Conservation (phyloP, 1,139 yeast species). For the Taphrina flavorubra region DNA sequence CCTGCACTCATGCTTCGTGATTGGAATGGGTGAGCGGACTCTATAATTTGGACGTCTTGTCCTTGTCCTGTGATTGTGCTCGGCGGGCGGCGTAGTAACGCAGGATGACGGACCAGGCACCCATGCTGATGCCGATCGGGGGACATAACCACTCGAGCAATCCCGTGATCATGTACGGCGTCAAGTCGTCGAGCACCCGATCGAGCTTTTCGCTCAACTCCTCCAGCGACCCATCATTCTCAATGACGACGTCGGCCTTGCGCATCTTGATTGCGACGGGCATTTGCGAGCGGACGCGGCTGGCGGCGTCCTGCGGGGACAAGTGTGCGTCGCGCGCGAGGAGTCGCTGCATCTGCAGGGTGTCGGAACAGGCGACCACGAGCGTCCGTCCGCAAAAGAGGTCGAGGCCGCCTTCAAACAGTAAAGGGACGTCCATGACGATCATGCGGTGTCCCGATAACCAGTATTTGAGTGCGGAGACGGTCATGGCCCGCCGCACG, state of each 20-base stretch:
- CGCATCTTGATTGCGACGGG: constrained; percentile 62
- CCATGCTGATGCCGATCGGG: constrained; percentile 34
- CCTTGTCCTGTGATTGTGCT: neutral
- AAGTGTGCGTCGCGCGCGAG: constrained; percentile 67
- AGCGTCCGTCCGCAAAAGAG: constrained; percentile 72
- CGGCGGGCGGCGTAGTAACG: neutral
- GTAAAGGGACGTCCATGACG: constrained; percentile 83
- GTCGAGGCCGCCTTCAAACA: constrained; percentile 80
- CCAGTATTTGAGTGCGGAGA: constrained; percentile 66
- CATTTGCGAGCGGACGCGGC: constrained; percentile 81
- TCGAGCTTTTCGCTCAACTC: constrained; percentile 48
- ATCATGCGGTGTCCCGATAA: constrained; percentile 56
- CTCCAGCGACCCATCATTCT: constrained; percentile 63
- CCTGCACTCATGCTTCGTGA: no score
- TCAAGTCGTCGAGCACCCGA: constrained; percentile 27
- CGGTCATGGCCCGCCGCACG: constrained; percentile 69
- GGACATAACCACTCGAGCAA: constrained; percentile 42
- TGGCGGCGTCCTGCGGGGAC: constrained; percentile 67
- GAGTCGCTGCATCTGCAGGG: constrained; percentile 68
- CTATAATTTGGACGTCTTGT: neutral
- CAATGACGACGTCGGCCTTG: constrained; percentile 70
- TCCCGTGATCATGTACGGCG: constrained; percentile 41
- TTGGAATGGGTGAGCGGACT: neutral
- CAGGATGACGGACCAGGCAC: constrained; percentile 15
- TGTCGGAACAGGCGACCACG: constrained; percentile 67